A percentile compares a stretch with the other conserved stretches of the same genome.
These are phyloP conservation scores for slime mould (Dictyostelium discoideum) DNA, from an alignment of 78 protist species.

Conservation along the genomic window DNA sequence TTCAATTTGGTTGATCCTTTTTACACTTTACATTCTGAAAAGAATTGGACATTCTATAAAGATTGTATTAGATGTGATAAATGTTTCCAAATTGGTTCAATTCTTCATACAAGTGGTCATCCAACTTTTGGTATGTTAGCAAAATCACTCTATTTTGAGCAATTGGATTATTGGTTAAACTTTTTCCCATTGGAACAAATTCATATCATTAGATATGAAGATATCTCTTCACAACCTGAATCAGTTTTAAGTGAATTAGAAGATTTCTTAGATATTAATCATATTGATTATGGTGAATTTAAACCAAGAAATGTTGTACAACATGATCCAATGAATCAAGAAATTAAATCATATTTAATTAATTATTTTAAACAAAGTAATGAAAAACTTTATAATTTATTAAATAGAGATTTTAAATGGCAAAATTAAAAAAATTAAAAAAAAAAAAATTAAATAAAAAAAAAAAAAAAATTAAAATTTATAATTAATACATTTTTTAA, in stretches of 20 bases:
- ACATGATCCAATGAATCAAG: constrained; percentile 24
- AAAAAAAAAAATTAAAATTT: no score
- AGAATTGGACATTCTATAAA: constrained; percentile 71
- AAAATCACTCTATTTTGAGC: constrained; percentile 52
- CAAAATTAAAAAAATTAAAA: neutral
- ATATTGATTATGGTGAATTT: constrained; percentile 58
- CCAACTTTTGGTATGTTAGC: constrained; percentile 80
- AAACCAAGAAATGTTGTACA: constrained; percentile 42
- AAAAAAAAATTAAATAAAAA: no score
- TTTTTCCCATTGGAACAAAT: constrained; percentile 49
- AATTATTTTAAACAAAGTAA: constrained; percentile 32
- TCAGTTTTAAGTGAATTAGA: constrained; percentile 34
- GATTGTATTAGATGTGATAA: constrained; percentile 38
- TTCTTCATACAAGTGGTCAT: constrained; percentile 63
- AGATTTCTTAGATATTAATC: constrained; percentile 39
- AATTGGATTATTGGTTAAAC: constrained; percentile 39
- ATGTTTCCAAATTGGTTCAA: constrained; percentile 58
- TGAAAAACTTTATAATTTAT: constrained; percentile 35
- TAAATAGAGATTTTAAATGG: constrained; percentile 66
- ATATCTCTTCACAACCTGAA: constrained; percentile 31
- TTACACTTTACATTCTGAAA: neutral
- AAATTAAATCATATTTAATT: neutral
- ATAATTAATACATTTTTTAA: no score
- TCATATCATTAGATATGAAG: constrained; percentile 61
- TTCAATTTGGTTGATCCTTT: constrained; percentile 20